Percentiles rank a stretch among this genome's conserved stretches.
These are phyloP conservation scores for Kokia cookei DNA, from an alignment of 441 rosid genomes.

Conservation along the genomic window DNA sequence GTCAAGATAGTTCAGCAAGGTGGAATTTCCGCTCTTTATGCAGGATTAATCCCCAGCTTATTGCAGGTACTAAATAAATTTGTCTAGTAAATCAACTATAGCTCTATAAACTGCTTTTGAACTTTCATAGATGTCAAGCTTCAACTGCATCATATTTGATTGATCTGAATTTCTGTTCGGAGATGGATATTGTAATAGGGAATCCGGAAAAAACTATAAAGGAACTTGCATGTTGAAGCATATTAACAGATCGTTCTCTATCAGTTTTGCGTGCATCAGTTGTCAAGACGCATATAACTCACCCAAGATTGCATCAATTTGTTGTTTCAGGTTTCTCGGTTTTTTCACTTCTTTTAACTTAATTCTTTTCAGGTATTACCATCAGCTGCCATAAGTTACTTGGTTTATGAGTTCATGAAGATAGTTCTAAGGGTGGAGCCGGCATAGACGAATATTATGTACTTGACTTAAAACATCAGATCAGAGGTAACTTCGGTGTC, in stretches of 20 bases:
- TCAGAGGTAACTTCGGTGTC: not conserved
- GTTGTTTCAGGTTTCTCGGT: not conserved
- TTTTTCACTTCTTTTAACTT: not conserved
- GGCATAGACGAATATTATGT: slow-evolving; percentile 17
- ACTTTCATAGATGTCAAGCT: not conserved
- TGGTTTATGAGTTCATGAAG: slow-evolving; percentile 84
- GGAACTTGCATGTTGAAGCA: not conserved
- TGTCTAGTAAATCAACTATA: not conserved
- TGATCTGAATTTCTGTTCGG: not conserved
- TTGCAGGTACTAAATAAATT: slow-evolving; percentile 56
- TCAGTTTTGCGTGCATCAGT: not conserved
- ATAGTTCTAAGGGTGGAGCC: slow-evolving; percentile 74
- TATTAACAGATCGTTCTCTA: not conserved
- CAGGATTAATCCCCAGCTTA: slow-evolving; percentile 79
- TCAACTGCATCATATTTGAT: not conserved
- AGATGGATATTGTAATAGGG: not conserved
- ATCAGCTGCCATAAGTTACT: slow-evolving; percentile 85
- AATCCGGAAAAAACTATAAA: not conserved
- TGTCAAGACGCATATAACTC: not conserved
- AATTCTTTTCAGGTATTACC: slow-evolving; percentile 60
- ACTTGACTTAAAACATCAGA: not conserved
- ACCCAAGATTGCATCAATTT: not conserved
- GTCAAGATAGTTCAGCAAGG: slow-evolving; percentile 71
- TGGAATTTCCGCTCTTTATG: slow-evolving; percentile 79
- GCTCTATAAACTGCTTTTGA: not conserved